These are phyloP conservation scores for Mycena vulgaris DNA, from an alignment of 768 basidiomycete genomes.

Conservation along the genomic window DNA sequence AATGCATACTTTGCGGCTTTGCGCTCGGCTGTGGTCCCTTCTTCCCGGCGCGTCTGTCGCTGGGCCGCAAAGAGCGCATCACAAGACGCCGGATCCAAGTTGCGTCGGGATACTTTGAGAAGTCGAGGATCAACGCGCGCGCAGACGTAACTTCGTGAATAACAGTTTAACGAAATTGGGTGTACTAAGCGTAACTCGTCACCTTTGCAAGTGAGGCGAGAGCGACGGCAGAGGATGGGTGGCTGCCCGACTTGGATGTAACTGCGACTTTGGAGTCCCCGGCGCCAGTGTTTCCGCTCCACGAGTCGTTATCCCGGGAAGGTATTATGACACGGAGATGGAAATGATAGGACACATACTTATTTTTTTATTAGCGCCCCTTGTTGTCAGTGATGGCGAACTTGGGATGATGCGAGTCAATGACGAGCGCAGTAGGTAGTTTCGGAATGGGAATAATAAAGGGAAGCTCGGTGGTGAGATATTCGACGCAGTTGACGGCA, in stretches of 20 bases:
- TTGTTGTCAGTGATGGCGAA: slow-evolving; percentile 33
- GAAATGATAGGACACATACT: no score
- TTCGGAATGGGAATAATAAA: slow-evolving; percentile 34
- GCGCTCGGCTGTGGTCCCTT: not conserved
- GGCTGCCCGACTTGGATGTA: not conserved
- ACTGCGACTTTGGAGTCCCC: slow-evolving; percentile 14
- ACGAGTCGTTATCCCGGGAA: slow-evolving; percentile 30
- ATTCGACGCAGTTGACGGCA: slow-evolving; percentile 37
- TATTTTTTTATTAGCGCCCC: slow-evolving; percentile 41
- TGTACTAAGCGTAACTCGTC: no score
- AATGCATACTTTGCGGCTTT: not conserved
- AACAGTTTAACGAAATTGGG: no score
- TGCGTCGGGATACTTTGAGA: not conserved
- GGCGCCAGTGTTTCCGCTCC: slow-evolving; percentile 11
- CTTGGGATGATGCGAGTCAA: slow-evolving; percentile 37
- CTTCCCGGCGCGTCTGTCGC: slow-evolving; percentile 13
- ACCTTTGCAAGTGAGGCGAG: no score
- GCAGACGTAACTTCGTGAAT: no score
- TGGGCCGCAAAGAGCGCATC: slow-evolving; percentile 28
- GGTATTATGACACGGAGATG: no score
- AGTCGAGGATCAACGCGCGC: not conserved
- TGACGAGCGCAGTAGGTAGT: slow-evolving; percentile 28
- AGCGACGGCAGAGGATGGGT: slow-evolving; percentile 19
- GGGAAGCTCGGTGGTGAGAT: slow-evolving; percentile 20
- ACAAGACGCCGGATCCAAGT: slow-evolving; percentile 14